A percentile compares a stretch with the other conserved stretches of the same genome.
These are phyloP conservation scores for Paramyrothecium sp. DNA, from an alignment of 2,329 filamentous ascomycete species.

Conservation along the genomic window DNA sequence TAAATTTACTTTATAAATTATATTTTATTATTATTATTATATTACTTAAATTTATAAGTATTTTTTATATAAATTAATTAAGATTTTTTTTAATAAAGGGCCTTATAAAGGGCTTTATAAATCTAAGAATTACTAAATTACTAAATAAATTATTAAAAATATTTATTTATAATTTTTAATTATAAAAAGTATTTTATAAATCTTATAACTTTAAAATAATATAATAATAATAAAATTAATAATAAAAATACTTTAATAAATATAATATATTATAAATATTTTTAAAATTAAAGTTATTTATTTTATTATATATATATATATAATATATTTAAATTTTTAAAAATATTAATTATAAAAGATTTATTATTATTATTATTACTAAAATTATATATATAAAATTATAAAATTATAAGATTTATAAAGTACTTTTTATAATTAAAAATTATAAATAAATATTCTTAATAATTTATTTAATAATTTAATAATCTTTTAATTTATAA, in stretches of 20 bases:
- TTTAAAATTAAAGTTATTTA: not conserved
- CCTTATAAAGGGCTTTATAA: too few relatives aligned
- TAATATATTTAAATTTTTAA: not conserved
- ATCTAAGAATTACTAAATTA: too few relatives aligned
- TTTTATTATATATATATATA: not conserved
- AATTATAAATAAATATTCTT: not conserved
- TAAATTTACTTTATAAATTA: not conserved
- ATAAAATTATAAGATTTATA: not conserved
- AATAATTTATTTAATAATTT: not conserved
- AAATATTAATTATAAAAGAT: too few relatives aligned
- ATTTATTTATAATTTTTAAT: too few relatives aligned
- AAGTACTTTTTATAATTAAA: too few relatives aligned
- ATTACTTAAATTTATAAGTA: too few relatives aligned
- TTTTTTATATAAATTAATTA: too few relatives aligned
- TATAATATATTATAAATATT: not conserved
- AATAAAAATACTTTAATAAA: constrained; percentile 1
- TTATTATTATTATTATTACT: too few relatives aligned
- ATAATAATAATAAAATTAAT: not conserved
- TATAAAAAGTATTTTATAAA: too few relatives aligned
- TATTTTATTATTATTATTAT: not conserved
- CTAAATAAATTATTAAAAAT: too few relatives aligned
- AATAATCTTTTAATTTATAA: not conserved
- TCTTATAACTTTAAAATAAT: not conserved
- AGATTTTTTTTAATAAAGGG: too few relatives aligned
- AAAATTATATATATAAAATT: too few relatives aligned